Conservation (phyloP, 257 asterid genomes). For the Mentha longifolia region DNA sequence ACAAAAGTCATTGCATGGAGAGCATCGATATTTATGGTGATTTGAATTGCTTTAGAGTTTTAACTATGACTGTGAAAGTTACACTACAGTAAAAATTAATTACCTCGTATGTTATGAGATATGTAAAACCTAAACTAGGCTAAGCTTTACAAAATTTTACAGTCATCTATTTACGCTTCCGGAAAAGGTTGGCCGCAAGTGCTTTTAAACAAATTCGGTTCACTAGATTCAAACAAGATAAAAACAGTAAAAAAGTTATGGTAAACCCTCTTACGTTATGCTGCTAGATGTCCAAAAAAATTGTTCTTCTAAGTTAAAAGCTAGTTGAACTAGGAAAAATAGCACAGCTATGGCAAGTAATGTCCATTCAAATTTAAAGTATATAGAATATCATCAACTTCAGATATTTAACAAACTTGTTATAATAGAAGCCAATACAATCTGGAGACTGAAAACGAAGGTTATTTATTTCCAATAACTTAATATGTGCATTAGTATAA, state of each 20-base stretch:
- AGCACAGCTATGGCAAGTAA: neutral
- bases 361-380: neutral
- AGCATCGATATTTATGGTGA: conserved; percentile 2
- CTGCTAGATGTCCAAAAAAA: neutral
- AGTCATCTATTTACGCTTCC: neutral
- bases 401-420: neutral
- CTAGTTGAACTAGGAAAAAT: neutral
- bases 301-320: neutral
- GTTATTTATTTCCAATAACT: neutral
- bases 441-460: conserved; percentile 7
- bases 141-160: neutral
- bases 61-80: neutral
- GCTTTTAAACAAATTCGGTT: neutral
- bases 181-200: neutral
- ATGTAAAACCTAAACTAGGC: neutral
- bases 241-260: neutral
- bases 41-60: neutral
- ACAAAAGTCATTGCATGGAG: conserved; percentile 6
- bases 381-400: conserved; percentile 5
- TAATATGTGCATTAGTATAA: neutral
- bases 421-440: conserved; percentile 1
- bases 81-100: conserved; percentile 4
- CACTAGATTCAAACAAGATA: neutral
- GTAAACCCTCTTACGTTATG: neutral
- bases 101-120: neutral